phyloP scores from a whole-genome alignment of 1,139 yeast species.

The Petasospora rhodanensis region DNA sequence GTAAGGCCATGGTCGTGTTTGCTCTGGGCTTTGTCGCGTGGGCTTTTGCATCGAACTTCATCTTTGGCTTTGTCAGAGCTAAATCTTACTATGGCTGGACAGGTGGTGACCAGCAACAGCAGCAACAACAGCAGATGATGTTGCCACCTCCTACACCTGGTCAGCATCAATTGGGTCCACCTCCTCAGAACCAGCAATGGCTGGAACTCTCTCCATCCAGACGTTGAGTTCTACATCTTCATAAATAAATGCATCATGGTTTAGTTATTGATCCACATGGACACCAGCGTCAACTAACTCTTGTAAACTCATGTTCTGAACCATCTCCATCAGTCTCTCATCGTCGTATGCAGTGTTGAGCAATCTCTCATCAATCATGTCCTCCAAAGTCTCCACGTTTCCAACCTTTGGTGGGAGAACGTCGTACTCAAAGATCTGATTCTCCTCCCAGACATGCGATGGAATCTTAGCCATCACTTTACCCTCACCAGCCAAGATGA shows the following conservation, averaged over 20 bases:
- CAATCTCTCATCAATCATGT: conserved; percentile 34
- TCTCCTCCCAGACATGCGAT: conserved; percentile 50
- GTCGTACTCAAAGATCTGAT: conserved; percentile 66
- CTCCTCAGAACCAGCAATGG: too few relatives aligned
- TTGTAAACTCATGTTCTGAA: conserved; percentile 22
- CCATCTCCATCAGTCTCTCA: conserved; percentile 24
- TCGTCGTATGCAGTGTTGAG: conserved; percentile 16
- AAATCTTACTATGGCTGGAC: conserved; percentile 32
- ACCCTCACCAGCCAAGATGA: conserved; percentile 65
- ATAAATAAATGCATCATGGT: neutral
- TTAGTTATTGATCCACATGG: conserved; percentile 3
- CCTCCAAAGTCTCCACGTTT: conserved; percentile 34
- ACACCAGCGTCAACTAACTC: conserved; percentile 19
- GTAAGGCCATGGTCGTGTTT: conserved; percentile 45
- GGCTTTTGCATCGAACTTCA: conserved; percentile 32
- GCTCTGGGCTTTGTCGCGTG: conserved; percentile 21
- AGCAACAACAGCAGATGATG: neutral
- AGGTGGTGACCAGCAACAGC: conserved; percentile 6
- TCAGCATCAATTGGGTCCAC: too few relatives aligned
- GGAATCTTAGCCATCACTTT: conserved; percentile 69
- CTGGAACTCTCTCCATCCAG: too few relatives aligned
- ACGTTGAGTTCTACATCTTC: conserved; percentile 2
- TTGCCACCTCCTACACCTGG: too few relatives aligned
- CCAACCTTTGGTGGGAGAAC: conserved; percentile 55
- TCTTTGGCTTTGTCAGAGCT: conserved; percentile 36